Evolutionary conservation across 805 yeast genomes (phyloP).

Genomic region (Candida silvicultrix): DNA sequence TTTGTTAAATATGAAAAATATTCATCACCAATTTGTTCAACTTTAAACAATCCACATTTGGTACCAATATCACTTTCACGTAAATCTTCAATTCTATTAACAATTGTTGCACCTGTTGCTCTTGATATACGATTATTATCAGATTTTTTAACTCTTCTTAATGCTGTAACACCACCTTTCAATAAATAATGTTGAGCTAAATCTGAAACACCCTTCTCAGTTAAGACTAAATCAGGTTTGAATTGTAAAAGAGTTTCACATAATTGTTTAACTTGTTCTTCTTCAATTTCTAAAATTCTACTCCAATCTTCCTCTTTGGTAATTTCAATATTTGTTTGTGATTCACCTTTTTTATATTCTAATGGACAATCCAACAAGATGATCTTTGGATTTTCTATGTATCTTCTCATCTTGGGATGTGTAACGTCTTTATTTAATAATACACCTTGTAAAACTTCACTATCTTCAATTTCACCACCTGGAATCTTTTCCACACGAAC

Average conservation of each 20-base stretch:
- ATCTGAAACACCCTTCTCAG: constrained; percentile 98
- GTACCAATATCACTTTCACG: constrained; percentile 88
- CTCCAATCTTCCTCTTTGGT: constrained; percentile 96
- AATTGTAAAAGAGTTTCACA: constrained; percentile 80
- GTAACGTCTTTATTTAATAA: constrained; percentile 93
- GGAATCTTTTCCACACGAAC: constrained; percentile 94
- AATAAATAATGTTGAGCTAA: constrained; percentile 94
- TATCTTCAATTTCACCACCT: constrained; percentile 94
- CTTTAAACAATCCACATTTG: constrained; percentile 84
- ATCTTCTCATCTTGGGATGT: constrained; percentile 97
- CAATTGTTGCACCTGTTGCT: constrained; percentile 97
- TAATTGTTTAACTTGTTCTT: constrained; percentile 86
- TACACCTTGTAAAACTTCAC: constrained; percentile 84
- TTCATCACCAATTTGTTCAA: constrained; percentile 95
- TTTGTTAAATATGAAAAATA: constrained; percentile 81
- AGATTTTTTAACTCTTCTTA: constrained; percentile 91
- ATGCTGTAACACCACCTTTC: constrained; percentile 87
- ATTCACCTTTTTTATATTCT: constrained; percentile 98
- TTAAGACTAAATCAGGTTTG: constrained; percentile 90
- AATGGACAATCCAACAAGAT: constrained; percentile 91
- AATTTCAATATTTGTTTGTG: constrained; percentile 96
- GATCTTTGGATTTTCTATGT: constrained; percentile 82
- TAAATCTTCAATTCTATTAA: constrained; percentile 90
- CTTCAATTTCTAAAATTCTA: constrained; percentile 91
- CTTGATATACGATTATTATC: constrained; percentile 96